Percentiles rank a stretch among this genome's conserved stretches.
Conservation (phyloP, 441 rosid species). For the Eutrema salsugineum region DNA sequence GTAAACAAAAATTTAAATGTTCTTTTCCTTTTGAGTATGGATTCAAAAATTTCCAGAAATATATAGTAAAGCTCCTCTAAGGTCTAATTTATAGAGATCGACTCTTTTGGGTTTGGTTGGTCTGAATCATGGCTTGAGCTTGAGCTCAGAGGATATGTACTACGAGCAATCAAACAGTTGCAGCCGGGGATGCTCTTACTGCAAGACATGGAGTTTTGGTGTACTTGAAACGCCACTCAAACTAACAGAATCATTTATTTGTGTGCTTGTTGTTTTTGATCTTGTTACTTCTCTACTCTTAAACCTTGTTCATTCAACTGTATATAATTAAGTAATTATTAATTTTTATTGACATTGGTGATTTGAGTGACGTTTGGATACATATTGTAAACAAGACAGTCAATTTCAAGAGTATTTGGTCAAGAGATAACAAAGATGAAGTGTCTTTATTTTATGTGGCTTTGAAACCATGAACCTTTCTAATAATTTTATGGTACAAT, state of each 20-base stretch:
- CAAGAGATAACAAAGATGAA: no score
- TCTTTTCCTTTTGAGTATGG: no score
- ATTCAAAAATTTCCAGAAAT: no score
- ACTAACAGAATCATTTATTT: slow-evolving; percentile 29
- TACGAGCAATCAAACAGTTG: slow-evolving; percentile 59
- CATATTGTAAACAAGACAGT: background rate
- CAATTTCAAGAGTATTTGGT: no score
- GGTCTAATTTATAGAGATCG: background rate
- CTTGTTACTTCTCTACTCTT: background rate
- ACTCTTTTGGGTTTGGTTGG: background rate
- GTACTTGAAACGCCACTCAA: slow-evolving; percentile 60
- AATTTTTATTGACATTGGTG: background rate
- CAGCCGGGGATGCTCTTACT: slow-evolving; percentile 87
- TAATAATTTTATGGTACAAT: no score
- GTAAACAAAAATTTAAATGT: no score
- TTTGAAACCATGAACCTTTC: no score
- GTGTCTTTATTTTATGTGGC: no score
- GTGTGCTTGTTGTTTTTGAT: background rate
- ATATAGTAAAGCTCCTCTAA: background rate
- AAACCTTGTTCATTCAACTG: background rate
- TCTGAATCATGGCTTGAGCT: slow-evolving; percentile 61
- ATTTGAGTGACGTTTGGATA: background rate
- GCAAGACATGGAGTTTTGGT: slow-evolving; percentile 81
- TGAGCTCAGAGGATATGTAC: slow-evolving; percentile 46
- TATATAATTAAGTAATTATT: background rate